phyloP scores from a whole-genome alignment of 306 rosid genomes.

The Sphenostylis stenocarpa region DNA sequence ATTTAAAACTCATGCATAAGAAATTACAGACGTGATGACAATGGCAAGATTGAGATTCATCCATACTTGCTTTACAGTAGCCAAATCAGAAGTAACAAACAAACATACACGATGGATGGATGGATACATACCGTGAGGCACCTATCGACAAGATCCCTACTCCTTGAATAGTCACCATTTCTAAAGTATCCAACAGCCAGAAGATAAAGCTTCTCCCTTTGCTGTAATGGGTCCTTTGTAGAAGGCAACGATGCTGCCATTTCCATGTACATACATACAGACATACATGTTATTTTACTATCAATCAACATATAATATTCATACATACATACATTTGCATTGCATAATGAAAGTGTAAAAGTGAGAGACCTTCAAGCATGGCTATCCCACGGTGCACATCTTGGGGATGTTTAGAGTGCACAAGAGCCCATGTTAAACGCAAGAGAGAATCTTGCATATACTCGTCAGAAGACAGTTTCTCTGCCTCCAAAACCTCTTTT shows the following conservation, averaged over 20 bases:
- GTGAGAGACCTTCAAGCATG: constrained; percentile 75
- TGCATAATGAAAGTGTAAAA: neutral
- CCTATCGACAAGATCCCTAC: constrained; percentile 69
- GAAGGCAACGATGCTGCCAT: constrained; percentile 69
- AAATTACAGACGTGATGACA: no score
- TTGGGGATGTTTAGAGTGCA: constrained; percentile 74
- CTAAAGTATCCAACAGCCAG: constrained; percentile 79
- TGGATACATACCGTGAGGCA: constrained; percentile 63
- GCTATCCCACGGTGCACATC: constrained; percentile 96
- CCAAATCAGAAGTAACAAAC: no score
- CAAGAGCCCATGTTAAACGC: constrained; percentile 96
- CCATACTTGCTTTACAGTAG: no score
- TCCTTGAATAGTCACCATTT: constrained; percentile 66
- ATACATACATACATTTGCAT: neutral
- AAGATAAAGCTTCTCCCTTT: constrained; percentile 88
- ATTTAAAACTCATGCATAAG: no score
- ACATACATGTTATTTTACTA: neutral
- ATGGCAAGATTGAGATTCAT: no score
- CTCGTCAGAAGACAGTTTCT: constrained; percentile 59
- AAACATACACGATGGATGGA: neutral
- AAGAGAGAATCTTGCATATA: constrained; percentile 57
- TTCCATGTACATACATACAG: neutral
- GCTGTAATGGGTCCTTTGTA: constrained; percentile 51
- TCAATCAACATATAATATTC: neutral
- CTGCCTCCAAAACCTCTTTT: constrained; percentile 76